Conservation (phyloP, 208 protist species). For the Vickermania spadyakhi region DNA sequence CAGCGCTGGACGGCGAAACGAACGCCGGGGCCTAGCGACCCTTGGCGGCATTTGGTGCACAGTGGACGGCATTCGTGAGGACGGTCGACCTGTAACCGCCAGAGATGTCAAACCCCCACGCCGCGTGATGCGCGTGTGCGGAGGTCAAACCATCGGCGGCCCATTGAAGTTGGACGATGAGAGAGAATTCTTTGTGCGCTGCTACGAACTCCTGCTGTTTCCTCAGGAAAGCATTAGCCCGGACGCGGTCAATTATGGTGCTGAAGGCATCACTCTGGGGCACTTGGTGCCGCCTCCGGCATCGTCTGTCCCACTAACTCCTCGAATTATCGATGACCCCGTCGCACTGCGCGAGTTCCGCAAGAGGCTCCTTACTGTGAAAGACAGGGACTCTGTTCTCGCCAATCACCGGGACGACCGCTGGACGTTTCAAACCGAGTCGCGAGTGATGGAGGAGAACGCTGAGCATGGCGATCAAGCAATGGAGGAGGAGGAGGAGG, state of each 20-base stretch:
- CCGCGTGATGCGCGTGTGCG: slow-evolving; percentile 75
- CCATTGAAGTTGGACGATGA: slow-evolving; percentile 14
- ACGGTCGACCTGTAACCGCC: slow-evolving; percentile 22
- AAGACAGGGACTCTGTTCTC: slow-evolving; percentile 24
- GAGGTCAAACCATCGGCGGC: slow-evolving; percentile 34
- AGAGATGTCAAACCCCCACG: slow-evolving; percentile 23
- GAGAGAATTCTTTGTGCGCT: slow-evolving; percentile 32
- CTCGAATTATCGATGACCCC: slow-evolving; percentile 45
- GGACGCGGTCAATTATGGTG: slow-evolving; percentile 42
- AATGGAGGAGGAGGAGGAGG: background rate
- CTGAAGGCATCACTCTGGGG: slow-evolving; percentile 45
- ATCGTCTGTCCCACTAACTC: slow-evolving; percentile 59
- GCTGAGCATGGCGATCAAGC: background rate
- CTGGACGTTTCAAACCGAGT: slow-evolving; percentile 16
- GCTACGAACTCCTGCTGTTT: slow-evolving; percentile 73
- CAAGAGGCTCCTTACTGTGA: slow-evolving; percentile 35
- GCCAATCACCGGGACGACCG: slow-evolving; percentile 44
- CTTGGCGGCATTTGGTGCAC: slow-evolving; percentile 72
- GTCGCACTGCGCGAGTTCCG: slow-evolving; percentile 51
- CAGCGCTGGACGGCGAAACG: slow-evolving; percentile 7
- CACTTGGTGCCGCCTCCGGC: slow-evolving; percentile 46
- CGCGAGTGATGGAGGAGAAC: background rate
- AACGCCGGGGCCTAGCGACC: slow-evolving; percentile 29
- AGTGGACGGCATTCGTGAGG: slow-evolving; percentile 34
- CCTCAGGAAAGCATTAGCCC: slow-evolving; percentile 39